Evolutionary conservation across 805 yeast genomes (phyloP).

Genomic region (Suhomyces sp.): DNA sequence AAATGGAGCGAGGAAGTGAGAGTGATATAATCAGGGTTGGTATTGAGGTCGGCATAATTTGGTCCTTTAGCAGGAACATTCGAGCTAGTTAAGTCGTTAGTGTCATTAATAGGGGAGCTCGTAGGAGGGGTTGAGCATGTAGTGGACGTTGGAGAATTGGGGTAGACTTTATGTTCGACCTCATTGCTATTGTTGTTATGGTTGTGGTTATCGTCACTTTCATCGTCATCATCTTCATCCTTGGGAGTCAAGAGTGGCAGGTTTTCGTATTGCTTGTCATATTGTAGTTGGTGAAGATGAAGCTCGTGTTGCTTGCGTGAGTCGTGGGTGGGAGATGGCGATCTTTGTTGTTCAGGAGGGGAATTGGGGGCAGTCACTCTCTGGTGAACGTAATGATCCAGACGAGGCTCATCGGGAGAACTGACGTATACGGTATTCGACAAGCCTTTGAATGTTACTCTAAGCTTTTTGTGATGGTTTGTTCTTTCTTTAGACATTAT

Average conservation of each 20-base stretch:
- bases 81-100: background rate
- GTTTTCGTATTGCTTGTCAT: slow-evolving; percentile 24
- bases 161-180: background rate
- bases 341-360: slow-evolving; percentile 20
- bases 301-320: slow-evolving; percentile 19
- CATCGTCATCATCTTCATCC: slow-evolving; percentile 37
- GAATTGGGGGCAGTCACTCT: slow-evolving; percentile 7
- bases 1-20: slow-evolving; percentile 32
- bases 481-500: slow-evolving; percentile 14
- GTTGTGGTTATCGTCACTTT: slow-evolving; percentile 12
- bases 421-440: slow-evolving; percentile 3
- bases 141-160: slow-evolving; percentile 3
- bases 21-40: slow-evolving; percentile 37
- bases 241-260: slow-evolving; percentile 42
- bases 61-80: background rate
- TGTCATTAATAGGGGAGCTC: slow-evolving; percentile 8
- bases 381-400: slow-evolving; percentile 5
- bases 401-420: slow-evolving; percentile 4
- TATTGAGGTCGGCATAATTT: slow-evolving; percentile 12
- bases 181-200: slow-evolving; percentile 3
- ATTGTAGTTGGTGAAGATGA: slow-evolving; percentile 2
- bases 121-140: slow-evolving; percentile 7
- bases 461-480: slow-evolving; percentile 20
- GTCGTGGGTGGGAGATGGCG: slow-evolving; percentile 25
- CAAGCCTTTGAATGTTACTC: slow-evolving; percentile 12